Base-by-base conservation (phyloP, 345 rosid species). In the Aethionema arabicum region DNA sequence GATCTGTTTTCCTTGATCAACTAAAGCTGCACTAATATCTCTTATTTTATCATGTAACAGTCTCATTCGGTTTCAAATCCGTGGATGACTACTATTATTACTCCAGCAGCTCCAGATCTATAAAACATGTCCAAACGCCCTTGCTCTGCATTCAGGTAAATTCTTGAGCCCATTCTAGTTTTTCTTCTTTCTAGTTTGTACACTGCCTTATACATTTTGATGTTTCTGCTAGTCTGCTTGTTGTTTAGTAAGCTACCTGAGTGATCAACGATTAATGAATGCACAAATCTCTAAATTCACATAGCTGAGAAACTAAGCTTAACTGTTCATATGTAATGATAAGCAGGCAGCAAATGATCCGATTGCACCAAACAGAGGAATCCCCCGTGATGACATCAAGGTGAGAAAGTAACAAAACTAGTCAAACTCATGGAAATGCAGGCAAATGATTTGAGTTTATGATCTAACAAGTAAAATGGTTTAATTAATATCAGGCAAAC, bases 111-210 rank as follows among this genome's bases (percentile, higher is more conserved):
- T 86, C 89, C n/a, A 81, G 83, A 61, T 46, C 73, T 29, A 76
- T 91, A 61, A 86, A 88, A 71, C 60, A 82, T 46, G 83, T 91
- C 9, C 49, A 51, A 5, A 77, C 54, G 5, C 98, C 96, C 38
- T 76, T 91, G 81, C 95, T 91, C 15, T 91, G 96, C 77, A 86
- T 91, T 66, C 98, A 88, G 95, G 95, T 88, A 69, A 66, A 39
- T 44, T 39, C 11, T 5, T 3, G 8, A 45, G 8, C 15, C 49
- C 49, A 6, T 45, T 54, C 47, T 12, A 43, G 31, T 14, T 11
- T 37, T n/a, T n/a, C n/a, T n/a, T n/a, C n/a, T n/a, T n/a, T n/a
- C n/a, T n/a, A 43, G 31, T 14, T 11, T 37, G 8, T 46, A 30
- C 32, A 21, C 27, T 21, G 27, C 27, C 27, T 21, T 2, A 21